Conservation (phyloP, 768 basidiomycete genomes). For the Sporobolomyces pararoseus region DNA sequence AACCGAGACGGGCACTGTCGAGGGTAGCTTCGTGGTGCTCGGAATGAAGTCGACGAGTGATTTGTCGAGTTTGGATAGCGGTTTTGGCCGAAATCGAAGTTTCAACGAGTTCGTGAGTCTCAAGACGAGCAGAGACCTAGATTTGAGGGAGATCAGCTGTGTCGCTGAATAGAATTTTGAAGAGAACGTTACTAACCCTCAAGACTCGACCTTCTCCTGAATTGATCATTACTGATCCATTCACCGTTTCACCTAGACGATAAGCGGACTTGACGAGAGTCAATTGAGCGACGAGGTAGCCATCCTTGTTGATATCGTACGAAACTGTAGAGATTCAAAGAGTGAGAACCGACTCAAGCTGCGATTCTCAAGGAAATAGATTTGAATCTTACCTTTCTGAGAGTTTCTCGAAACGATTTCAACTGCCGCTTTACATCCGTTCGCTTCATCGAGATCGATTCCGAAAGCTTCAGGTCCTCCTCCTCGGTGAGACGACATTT, state of each 20-base stretch:
- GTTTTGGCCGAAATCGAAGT: slow-evolving; percentile 58
- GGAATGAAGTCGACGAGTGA: slow-evolving; percentile 70
- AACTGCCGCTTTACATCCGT: slow-evolving; percentile 67
- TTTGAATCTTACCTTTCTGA: slow-evolving; percentile 66
- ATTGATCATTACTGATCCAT: slow-evolving; percentile 85
- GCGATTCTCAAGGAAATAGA: neutral
- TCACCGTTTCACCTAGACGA: slow-evolving; percentile 83
- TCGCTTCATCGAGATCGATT: slow-evolving; percentile 35
- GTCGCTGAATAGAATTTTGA: neutral
- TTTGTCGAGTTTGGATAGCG: slow-evolving; percentile 47
- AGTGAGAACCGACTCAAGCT: neutral
- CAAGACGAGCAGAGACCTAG: slow-evolving; percentile 81
- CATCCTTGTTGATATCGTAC: slow-evolving; percentile 93
- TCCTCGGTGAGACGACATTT: slow-evolving; percentile 29
- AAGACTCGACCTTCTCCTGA: slow-evolving; percentile 70
- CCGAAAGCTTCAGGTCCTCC: slow-evolving; percentile 20
- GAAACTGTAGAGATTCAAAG: slow-evolving; percentile 58
- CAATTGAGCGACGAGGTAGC: slow-evolving; percentile 78
- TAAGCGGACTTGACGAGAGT: slow-evolving; percentile 90
- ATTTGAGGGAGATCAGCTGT: too few species aligned
- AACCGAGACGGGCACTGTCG: slow-evolving; percentile 71
- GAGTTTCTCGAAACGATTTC: slow-evolving; percentile 85
- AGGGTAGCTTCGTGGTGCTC: slow-evolving; percentile 79
- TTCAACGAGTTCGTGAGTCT: slow-evolving; percentile 74
- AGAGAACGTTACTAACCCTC: slow-evolving; percentile 57